Evolutionary conservation across 257 asterid species (phyloP).

Genomic region (Thymus mandschuricus): DNA sequence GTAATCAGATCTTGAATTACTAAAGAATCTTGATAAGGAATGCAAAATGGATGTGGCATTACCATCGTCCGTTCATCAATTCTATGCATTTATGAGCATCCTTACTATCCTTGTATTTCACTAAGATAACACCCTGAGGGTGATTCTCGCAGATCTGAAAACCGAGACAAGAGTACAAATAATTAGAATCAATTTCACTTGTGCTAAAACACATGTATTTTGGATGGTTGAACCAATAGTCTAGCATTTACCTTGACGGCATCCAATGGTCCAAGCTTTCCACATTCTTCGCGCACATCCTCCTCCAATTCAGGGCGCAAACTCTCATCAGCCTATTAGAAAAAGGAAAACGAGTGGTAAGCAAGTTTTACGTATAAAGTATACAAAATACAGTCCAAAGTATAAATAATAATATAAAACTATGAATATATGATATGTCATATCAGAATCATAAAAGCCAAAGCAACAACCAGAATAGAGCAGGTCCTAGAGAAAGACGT

Average conservation of each 20-base stretch:
- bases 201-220: constrained; percentile 10
- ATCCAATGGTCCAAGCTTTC: constrained; percentile 88
- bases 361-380: constrained; percentile 9
- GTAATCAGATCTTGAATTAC: neutral
- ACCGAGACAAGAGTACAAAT: constrained; percentile 24
- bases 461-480: neutral
- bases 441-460: constrained; percentile 5
- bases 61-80: constrained; percentile 95
- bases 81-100: constrained; percentile 92
- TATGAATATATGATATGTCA: neutral
- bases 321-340: constrained; percentile 69
- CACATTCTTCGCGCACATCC: constrained; percentile 82
- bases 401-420: neutral
- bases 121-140: constrained; percentile 90
- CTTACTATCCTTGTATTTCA: constrained; percentile 72
- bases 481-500: neutral
- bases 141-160: constrained; percentile 86
- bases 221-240: neutral
- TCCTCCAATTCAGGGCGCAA: constrained; percentile 75
- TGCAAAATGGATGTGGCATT: constrained; percentile 30
- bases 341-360: constrained; percentile 17
- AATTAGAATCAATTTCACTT: neutral
- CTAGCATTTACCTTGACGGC: constrained; percentile 62
- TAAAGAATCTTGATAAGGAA: neutral
- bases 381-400: constrained; percentile 10